These are phyloP conservation scores for Diaporthe destruens DNA, from an alignment of 2,329 filamentous ascomycete species.

Conservation along the genomic window DNA sequence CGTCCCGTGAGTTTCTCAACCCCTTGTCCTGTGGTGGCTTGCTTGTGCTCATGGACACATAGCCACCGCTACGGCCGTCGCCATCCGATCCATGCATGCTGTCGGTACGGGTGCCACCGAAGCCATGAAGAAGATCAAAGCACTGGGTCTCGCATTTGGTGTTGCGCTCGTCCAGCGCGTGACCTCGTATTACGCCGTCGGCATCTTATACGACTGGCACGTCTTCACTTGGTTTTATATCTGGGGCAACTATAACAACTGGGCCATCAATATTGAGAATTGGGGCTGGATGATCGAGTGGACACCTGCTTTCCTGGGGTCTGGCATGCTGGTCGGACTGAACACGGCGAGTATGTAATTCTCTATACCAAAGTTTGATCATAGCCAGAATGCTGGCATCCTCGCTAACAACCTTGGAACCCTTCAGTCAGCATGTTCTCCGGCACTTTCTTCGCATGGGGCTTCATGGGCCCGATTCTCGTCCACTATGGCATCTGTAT, in stretches of 20 bases:
- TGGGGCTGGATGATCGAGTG: slow-evolving; percentile 71
- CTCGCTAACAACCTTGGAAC: background rate
- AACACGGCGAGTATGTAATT: slow-evolving; percentile 59
- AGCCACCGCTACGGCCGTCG: slow-evolving; percentile 66
- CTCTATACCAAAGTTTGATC: background rate
- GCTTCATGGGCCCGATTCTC: slow-evolving; percentile 67
- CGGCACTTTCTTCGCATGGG: slow-evolving; percentile 68
- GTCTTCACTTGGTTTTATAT: slow-evolving; percentile 66
- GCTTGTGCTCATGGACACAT: too few species aligned
- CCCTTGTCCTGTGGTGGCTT: background rate
- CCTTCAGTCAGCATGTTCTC: slow-evolving; percentile 63
- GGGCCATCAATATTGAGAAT: slow-evolving; percentile 65
- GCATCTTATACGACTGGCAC: slow-evolving; percentile 70
- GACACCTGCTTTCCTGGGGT: slow-evolving; percentile 70
- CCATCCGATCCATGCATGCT: slow-evolving; percentile 70
- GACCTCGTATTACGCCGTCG: slow-evolving; percentile 68
- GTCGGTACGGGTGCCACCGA: slow-evolving; percentile 59
- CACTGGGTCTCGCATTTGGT: slow-evolving; percentile 62
- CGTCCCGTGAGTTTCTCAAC: slow-evolving; percentile 44
- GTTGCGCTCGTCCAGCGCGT: slow-evolving; percentile 64
- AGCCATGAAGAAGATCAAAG: slow-evolving; percentile 68
- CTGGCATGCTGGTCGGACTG: slow-evolving; percentile 69
- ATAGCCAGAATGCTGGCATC: background rate
- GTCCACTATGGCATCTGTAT: slow-evolving; percentile 65
- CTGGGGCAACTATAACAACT: slow-evolving; percentile 56